Conservation (phyloP, 2,329 filamentous ascomycete genomes). For the Arthroderma sp. region DNA sequence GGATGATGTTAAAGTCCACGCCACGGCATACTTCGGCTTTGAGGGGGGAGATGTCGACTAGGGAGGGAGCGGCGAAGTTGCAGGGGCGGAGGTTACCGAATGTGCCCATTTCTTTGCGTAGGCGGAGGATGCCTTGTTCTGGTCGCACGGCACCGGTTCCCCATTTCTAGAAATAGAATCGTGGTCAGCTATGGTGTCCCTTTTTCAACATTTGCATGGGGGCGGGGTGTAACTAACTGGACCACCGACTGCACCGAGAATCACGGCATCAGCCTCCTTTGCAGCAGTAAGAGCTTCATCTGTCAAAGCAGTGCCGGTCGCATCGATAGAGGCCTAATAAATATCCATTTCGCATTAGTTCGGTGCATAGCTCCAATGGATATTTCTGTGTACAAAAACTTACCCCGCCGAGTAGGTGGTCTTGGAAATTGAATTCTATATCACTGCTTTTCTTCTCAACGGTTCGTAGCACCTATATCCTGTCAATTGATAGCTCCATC, state of each 20-base stretch:
- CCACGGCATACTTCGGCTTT: constrained; percentile 75
- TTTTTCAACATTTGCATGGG: background rate
- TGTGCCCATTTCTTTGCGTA: constrained; percentile 85
- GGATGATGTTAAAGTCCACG: constrained; percentile 83
- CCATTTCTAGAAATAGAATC: constrained; percentile 47
- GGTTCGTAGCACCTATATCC: constrained; percentile 56
- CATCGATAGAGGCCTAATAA: constrained; percentile 71
- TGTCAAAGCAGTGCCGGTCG: constrained; percentile 63
- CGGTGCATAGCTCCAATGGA: background rate
- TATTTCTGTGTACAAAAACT: constrained; percentile 28
- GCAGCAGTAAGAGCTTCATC: constrained; percentile 71
- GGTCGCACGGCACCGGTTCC: constrained; percentile 77
- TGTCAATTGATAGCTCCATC: background rate
- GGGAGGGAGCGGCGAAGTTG: constrained; percentile 80
- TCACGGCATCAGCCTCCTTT: constrained; percentile 74
- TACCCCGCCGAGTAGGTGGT: constrained; percentile 85
- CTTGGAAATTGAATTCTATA: constrained; percentile 75
- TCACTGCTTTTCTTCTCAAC: constrained; percentile 60
- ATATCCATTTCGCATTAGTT: background rate
- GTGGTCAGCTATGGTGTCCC: background rate
- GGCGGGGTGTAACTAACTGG: constrained; percentile 40
- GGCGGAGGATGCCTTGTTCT: constrained; percentile 78
- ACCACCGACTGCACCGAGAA: constrained; percentile 89
- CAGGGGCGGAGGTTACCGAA: constrained; percentile 94
- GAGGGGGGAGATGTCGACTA: constrained; percentile 74